Evolutionary conservation across 2,329 filamentous ascomycete genomes (phyloP), one percentile per base, ranked within the genome.

Genomic region (Madurella fahalii): DNA sequence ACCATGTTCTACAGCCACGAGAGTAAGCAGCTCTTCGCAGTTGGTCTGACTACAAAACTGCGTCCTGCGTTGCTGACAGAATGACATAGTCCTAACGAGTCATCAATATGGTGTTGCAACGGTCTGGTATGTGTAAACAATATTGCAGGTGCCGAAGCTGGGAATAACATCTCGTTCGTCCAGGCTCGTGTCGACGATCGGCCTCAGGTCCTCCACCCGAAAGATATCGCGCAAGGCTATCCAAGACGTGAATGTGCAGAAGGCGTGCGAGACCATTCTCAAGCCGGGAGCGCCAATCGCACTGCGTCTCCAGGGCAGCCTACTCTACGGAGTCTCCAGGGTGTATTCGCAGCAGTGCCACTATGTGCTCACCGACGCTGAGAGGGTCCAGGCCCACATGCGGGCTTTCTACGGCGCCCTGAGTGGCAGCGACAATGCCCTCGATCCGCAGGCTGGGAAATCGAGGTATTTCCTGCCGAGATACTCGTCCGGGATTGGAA

Each of bases 1-100:
- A 69, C 37, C 63, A 96, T 96, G 92, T 96, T 96, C 69, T 97
- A 96, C 75, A 95, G 89, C 65, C 90, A 96, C 74, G 92, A 96
- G 73, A 90, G 93, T 94, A 76, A 68, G 85, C 15, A 20, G 12
- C 9, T 7, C 32, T 9, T 7, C 32, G 1, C 12, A 5, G 0
- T 17, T 18, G 12, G 2, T 18, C 25, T 46, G 39, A 12, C 66
- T 72, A 43, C 74, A 63, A 17, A 9, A 18, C 42, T n/a, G 17
- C 13, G 12, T 42, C n/a, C n/a, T n/a, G n/a, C n/a, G n/a, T n/a
- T n/a, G 11, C 42, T 54, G 34, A 47, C 50, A 47, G 5, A 7
- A 34, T 13, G 12, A 16, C 11, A 39, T 53, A 86, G 83, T 99
- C 56, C 82, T 99, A 52, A 94, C 86, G 3, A 93, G 82, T 58